Evolutionary conservation across 2,329 filamentous ascomycete genomes (phyloP), one percentile per base, ranked within the genome.

Genomic region (Botrytis aclada): DNA sequence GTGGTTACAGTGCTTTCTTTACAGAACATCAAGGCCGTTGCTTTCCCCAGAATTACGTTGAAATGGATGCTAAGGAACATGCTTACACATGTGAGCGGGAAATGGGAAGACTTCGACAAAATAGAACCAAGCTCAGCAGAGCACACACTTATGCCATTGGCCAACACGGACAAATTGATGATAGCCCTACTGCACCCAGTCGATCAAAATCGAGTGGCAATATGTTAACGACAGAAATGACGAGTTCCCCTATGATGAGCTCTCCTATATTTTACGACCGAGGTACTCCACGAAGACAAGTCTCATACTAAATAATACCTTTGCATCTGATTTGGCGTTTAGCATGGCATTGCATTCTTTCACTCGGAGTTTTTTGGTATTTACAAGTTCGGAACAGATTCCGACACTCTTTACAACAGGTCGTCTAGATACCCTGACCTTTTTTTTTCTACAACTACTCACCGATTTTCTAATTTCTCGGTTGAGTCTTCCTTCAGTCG

Each of bases 81-180:
- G 93, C 94, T 78, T 91, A 90, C 79, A 96, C 95, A 61, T 98
- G 96, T 82, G 96, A 99, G 85, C 92, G 94, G 78, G 95, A 97
- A 79, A 91, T 99, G 86, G 94, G 94, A 79, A 95, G 94, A 81
- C 89, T 99, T 79, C 95, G 97, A 83, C 92, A 96, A 81, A 87
- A 86, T 78, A 90, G 95, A 79, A 92, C 93, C 77, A 96, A 95
- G 80, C 86, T 99, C 72, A 89, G 89, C 81, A 90, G 96, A 76
- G 94, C 96, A 45, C 93, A 96, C 83, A 99, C 96, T 1, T 99
- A 96, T 85, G 95, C 96, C 41, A 98, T 98, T 83, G 96, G 95
- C 63, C 89, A 96, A 81, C 88, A 91, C 69, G 84, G 86, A 61
- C 81, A 83, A 76, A 81, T 87, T 62, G 85, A 89, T 65, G 87